Percentiles rank a stretch among this genome's conserved stretches.
Conservation (phyloP, 345 rosid species). For the Microthlaspi erraticum region DNA sequence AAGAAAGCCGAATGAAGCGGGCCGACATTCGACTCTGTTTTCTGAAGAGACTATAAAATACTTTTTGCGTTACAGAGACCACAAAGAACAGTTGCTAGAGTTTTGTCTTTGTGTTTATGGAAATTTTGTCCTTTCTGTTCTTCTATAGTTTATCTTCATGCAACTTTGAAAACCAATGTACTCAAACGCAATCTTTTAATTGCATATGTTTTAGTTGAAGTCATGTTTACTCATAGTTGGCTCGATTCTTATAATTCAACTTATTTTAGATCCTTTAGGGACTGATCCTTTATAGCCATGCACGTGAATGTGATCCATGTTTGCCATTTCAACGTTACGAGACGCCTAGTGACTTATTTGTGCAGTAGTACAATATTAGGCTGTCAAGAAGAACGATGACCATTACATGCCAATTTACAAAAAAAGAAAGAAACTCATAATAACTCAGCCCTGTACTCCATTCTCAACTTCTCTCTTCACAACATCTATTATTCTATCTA, state of each 20-base stretch:
- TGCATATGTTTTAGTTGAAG: not conserved
- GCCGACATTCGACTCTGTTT: not conserved
- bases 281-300: not conserved
- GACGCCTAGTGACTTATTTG: constrained; percentile 57
- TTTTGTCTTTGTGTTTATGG: constrained; percentile 6
- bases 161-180: constrained; percentile 8
- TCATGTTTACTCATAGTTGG: not conserved
- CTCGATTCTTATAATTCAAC: not conserved
- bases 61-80: too few relatives aligned
- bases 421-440: constrained; percentile 56
- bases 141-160: constrained; percentile 4
- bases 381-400: constrained; percentile 70
- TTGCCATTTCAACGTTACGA: constrained; percentile 36
- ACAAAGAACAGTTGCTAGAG: not conserved
- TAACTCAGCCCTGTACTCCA: constrained; percentile 51
- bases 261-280: not conserved
- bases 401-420: constrained; percentile 81
- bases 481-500: constrained; percentile 9
- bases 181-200: constrained; percentile 4
- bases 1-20: constrained; percentile 43
- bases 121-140: constrained; percentile 27
- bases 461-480: constrained; percentile 7
- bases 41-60: too few relatives aligned
- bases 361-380: constrained; percentile 59
- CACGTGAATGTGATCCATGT: not conserved